Conservation (phyloP, 768 basidiomycete genomes). For the Suillus plorans region DNA sequence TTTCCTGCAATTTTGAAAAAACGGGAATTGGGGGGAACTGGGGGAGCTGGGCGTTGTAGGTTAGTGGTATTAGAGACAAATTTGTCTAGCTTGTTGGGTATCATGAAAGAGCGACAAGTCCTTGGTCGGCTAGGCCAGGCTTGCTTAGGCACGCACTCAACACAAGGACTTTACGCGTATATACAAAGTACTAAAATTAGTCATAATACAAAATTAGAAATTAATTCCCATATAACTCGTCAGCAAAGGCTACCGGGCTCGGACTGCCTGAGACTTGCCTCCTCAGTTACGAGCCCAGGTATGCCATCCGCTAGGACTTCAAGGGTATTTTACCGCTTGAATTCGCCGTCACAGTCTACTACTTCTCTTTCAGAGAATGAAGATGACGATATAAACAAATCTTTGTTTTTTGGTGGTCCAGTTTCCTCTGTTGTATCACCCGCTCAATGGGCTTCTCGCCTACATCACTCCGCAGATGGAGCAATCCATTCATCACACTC, state of each 20-base stretch:
- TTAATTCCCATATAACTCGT: constrained; percentile 7
- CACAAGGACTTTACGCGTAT: not conserved
- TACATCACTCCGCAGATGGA: constrained; percentile 34
- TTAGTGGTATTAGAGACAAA: constrained; percentile 3
- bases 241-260: constrained; percentile 7
- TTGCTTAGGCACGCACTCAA: constrained; percentile 6
- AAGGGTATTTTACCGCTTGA: constrained; percentile 36
- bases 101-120: constrained; percentile 11
- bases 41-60: constrained; percentile 4
- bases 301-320: constrained; percentile 28
- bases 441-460: constrained; percentile 58
- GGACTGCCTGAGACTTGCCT: not conserved
- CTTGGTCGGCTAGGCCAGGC: not conserved
- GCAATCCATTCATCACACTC: constrained; percentile 38
- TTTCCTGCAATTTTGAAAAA: constrained; percentile 11
- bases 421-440: constrained; percentile 50
- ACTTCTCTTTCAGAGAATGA: constrained; percentile 81
- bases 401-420: constrained; percentile 36
- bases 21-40: constrained; percentile 5
- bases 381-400: constrained; percentile 60
- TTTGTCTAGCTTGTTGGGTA: constrained; percentile 16
- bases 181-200: not conserved
- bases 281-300: constrained; percentile 1
- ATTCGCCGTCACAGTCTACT: constrained; percentile 63
- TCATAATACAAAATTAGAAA: constrained; percentile 1